These are phyloP conservation scores for Phoma sp. DNA, from an alignment of 2,329 filamentous ascomycete species.

Conservation along the genomic window DNA sequence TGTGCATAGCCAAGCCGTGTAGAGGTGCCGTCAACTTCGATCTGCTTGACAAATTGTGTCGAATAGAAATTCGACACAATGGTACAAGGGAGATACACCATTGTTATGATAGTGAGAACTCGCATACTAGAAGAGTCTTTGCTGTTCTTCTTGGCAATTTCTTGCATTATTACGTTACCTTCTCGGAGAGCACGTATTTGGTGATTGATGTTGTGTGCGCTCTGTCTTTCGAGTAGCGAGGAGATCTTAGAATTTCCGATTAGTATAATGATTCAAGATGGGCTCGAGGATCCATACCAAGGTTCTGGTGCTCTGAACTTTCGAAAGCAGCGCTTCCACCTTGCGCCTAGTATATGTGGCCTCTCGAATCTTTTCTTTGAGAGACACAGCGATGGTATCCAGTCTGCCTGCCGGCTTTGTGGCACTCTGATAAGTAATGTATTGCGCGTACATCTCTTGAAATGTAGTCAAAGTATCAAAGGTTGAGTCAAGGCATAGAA, in stretches of 20 bases:
- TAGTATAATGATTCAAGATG: neutral
- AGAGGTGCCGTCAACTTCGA: constrained; percentile 10
- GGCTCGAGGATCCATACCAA: neutral
- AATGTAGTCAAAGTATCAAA: constrained; percentile 22
- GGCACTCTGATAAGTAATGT: neutral
- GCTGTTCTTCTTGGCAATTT: constrained; percentile 30
- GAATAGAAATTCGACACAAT: constrained; percentile 37
- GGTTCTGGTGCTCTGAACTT: constrained; percentile 2
- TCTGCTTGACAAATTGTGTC: constrained; percentile 31
- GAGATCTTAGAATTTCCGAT: constrained; percentile 17
- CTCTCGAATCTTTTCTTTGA: neutral
- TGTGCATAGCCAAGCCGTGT: constrained; percentile 20
- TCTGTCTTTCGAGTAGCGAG: constrained; percentile 26
- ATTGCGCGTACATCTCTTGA: neutral
- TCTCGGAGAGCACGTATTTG: constrained; percentile 27
- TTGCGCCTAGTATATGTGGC: neutral
- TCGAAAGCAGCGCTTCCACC: neutral
- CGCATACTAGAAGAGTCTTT: constrained; percentile 31
- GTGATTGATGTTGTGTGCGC: constrained; percentile 23
- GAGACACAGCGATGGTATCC: neutral
- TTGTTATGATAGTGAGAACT: constrained; percentile 31
- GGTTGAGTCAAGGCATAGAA: constrained; percentile 29
- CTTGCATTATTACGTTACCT: constrained; percentile 27
- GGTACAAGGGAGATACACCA: constrained; percentile 34
- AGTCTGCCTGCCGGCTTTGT: neutral